A percentile compares a stretch with the other conserved stretches of the same genome.
These are phyloP conservation scores for Halophytophthora polymorphica DNA, from an alignment of 352 stramenopile species.

Conservation along the genomic window DNA sequence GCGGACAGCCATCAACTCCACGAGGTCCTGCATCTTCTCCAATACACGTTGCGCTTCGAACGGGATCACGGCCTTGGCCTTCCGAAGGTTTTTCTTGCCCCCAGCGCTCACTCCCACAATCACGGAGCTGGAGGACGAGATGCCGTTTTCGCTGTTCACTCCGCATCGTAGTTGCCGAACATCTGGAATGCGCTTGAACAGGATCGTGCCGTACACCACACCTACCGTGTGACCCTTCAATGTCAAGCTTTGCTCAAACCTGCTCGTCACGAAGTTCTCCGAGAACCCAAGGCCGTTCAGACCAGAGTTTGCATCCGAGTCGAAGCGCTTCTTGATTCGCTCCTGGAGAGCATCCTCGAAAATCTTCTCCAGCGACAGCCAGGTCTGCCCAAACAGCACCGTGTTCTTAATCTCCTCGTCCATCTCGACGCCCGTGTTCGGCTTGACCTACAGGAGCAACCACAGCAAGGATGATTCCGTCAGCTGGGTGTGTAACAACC, in stretches of 20 bases:
- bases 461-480: constrained; percentile 3
- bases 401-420: constrained; percentile 86
- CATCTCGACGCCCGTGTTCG: constrained; percentile 53
- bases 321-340: constrained; percentile 75
- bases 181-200: constrained; percentile 89
- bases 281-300: constrained; percentile 59
- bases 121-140: constrained; percentile 85
- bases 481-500: constrained; percentile 1
- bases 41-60: constrained; percentile 83
- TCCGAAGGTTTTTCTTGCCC: constrained; percentile 60
- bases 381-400: constrained; percentile 84
- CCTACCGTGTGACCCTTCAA: constrained; percentile 86
- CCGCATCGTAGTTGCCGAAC: constrained; percentile 82
- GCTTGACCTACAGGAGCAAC: constrained; percentile 17
- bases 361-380: constrained; percentile 86
- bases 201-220: constrained; percentile 83
- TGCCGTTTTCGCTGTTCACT: constrained; percentile 86
- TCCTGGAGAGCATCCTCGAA: constrained; percentile 88
- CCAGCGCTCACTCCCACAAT: constrained; percentile 65
- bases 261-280: constrained; percentile 78
- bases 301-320: constrained; percentile 34
- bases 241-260: constrained; percentile 85
- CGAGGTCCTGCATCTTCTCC: constrained; percentile 87
- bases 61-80: constrained; percentile 79
- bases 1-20: constrained; percentile 83